Base-by-base conservation (phyloP, 805 yeast genomes). In the Yarrowia keelungensis region DNA sequence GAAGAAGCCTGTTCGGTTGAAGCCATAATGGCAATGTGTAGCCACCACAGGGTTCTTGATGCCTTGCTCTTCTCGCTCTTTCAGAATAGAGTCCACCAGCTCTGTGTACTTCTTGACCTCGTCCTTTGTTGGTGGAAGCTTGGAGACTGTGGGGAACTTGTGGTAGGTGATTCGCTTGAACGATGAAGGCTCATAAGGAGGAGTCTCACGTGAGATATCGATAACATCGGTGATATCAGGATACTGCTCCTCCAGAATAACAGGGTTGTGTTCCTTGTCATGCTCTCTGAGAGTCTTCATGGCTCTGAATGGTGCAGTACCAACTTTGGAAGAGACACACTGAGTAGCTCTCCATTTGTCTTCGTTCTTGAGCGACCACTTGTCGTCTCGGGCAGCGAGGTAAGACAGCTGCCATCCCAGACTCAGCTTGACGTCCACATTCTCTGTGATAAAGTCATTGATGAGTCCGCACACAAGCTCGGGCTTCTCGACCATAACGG, bases 21-120 rank as follows among this genome's bases (percentile, higher is more conserved):
- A 90, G 7, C 94, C 95, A 74, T 89, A 89, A 75, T 89, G 95
- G 75, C 95, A 89, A 76, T 90, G 95, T 8, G 90, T 89, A 0
- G 84, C 91, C 8, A 88, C 78, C 35, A 81, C 77, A 5, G 85
- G 85, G 16, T 72, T 74, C 22, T 45, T 68, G 26, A 51, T 10
- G 42, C 65, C 70, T 4, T 72, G 68, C 22, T 69, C 72, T 5
- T 70, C 69, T 7, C 73, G 50, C 32, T 74, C 76, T 8, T 71
- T 70, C 36, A 84, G 73, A 19, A 86, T 81, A 56, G 81, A 79
- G 71, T 86, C 87, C 5, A 87, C 82, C 54, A 87, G 79, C 47
- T 79, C 81, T 46, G 87, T 81, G 71, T 88, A 90, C 62, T 82
- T 78, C 43, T 86, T 77, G 42, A 89, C 87, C 19, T 90, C 86